phyloP scores from a whole-genome alignment of 2,329 filamentous ascomycete species.

The Fusarium agapanthi region DNA sequence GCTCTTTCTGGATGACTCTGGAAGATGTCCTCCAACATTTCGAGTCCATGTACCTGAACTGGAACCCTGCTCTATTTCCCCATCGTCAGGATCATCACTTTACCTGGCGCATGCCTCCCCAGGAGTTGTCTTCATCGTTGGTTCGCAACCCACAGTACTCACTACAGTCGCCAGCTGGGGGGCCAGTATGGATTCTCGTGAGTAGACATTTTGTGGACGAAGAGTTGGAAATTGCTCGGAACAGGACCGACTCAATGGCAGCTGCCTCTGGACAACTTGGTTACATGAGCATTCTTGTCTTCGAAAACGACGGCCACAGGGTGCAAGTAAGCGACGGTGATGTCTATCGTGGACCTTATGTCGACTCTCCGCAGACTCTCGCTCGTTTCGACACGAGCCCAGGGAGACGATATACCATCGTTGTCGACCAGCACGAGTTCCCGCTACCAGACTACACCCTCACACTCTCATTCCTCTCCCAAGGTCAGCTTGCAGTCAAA shows the following conservation, averaged over 20 bases:
- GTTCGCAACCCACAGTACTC: slow-evolving; percentile 78
- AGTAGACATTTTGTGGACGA: slow-evolving; percentile 84
- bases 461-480: slow-evolving; percentile 84
- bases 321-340: slow-evolving; percentile 79
- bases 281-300: slow-evolving; percentile 89
- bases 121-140: slow-evolving; percentile 62
- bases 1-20: slow-evolving; percentile 94
- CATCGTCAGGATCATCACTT: slow-evolving; percentile 91
- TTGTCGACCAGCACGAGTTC: slow-evolving; percentile 81
- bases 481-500: slow-evolving; percentile 66
- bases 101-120: slow-evolving; percentile 73
- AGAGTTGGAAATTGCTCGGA: slow-evolving; percentile 65
- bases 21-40: slow-evolving; percentile 91
- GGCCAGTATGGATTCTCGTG: slow-evolving; percentile 82
- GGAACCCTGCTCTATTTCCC: slow-evolving; percentile 87
- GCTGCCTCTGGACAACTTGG: slow-evolving; percentile 67
- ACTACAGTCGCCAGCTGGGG: slow-evolving; percentile 65
- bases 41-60: slow-evolving; percentile 95
- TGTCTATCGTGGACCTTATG: slow-evolving; percentile 81
- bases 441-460: slow-evolving; percentile 81
- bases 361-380: slow-evolving; percentile 92
- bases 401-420: slow-evolving; percentile 63
- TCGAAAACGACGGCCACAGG: slow-evolving; percentile 73
- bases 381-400: slow-evolving; percentile 67
- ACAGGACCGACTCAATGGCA: slow-evolving; percentile 52